Evolutionary conservation across 1,139 yeast genomes (phyloP).

Genomic region (Candida pseudoviswanathii): DNA sequence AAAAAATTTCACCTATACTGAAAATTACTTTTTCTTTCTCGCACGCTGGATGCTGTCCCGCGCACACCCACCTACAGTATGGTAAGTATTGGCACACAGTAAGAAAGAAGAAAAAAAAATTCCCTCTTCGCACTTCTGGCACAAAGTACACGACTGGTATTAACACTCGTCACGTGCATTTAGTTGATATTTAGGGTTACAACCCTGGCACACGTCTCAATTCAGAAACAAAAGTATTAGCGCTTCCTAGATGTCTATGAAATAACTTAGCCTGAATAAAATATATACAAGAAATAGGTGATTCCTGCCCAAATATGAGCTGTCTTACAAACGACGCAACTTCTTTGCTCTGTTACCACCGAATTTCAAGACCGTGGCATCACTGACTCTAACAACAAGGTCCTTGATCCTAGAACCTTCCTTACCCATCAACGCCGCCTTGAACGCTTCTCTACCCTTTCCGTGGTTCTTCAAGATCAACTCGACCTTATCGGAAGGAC

Average conservation of each 20-base stretch:
- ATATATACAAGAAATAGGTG: background rate
- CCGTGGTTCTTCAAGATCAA: slow-evolving; percentile 80
- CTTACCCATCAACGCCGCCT: slow-evolving; percentile 82
- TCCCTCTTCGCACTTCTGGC: background rate
- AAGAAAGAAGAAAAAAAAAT: slow-evolving; percentile 5
- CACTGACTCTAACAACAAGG: slow-evolving; percentile 68
- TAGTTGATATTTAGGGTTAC: slow-evolving; percentile 5
- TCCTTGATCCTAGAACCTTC: slow-evolving; percentile 77
- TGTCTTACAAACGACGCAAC: slow-evolving; percentile 56
- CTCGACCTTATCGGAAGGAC: slow-evolving; percentile 61
- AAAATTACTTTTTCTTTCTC: slow-evolving; percentile 10
- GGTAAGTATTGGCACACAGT: background rate
- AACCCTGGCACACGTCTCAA: slow-evolving; percentile 11
- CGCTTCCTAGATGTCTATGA: background rate
- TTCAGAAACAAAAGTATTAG: slow-evolving; percentile 1
- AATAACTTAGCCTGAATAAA: background rate
- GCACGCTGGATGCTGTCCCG: background rate
- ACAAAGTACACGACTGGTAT: background rate
- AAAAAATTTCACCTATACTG: slow-evolving; percentile 13
- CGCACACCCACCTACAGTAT: background rate
- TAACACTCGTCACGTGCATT: slow-evolving; percentile 5
- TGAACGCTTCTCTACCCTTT: slow-evolving; percentile 86
- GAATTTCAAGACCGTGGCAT: slow-evolving; percentile 78
- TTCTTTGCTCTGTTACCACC: slow-evolving; percentile 93
- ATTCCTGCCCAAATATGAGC: background rate